Evolutionary conservation across 2,329 filamentous ascomycete genomes (phyloP).

Genomic region (Colletotrichum agaves): DNA sequence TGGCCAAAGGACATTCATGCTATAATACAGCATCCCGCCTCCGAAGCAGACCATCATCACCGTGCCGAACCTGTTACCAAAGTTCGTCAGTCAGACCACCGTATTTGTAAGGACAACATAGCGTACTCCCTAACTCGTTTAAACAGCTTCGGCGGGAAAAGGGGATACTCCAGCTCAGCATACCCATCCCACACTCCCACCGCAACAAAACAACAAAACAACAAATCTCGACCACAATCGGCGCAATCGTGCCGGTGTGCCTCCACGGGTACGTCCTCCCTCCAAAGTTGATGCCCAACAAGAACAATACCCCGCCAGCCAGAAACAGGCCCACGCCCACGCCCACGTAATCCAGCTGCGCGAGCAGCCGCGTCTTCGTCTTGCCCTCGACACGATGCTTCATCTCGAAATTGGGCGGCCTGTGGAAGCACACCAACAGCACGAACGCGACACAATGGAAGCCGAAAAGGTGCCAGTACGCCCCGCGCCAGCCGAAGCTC

Average conservation of each 20-base stretch:
- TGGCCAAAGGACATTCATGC: conserved; percentile 46
- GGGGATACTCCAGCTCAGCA: conserved; percentile 42
- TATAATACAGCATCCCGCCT: conserved; percentile 47
- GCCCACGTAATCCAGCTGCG: conserved; percentile 43
- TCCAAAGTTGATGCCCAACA: conserved; percentile 46
- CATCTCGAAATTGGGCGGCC: conserved; percentile 48
- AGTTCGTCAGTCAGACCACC: not conserved
- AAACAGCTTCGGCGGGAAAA: conserved; percentile 47
- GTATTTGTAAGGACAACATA: no score
- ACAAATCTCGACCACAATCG: conserved; percentile 11
- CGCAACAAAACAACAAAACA: conserved; percentile 42
- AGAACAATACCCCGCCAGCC: conserved; percentile 42
- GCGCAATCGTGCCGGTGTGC: conserved; percentile 42
- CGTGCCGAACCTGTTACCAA: conserved; percentile 41
- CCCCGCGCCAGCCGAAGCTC: conserved; percentile 39
- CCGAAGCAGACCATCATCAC: conserved; percentile 47
- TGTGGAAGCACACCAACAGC: conserved; percentile 45
- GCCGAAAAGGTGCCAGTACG: conserved; percentile 41
- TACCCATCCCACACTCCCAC: conserved; percentile 46
- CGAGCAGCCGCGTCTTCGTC: conserved; percentile 41
- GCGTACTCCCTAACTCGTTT: conserved; percentile 42
- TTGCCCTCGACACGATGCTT: conserved; percentile 46
- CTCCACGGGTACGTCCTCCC: conserved; percentile 45
- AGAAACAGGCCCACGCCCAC: conserved; percentile 43
- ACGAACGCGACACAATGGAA: conserved; percentile 40